Evolutionary conservation across 139 green algal species (phyloP).

Genomic region (Diplosphaera chodatii): DNA sequence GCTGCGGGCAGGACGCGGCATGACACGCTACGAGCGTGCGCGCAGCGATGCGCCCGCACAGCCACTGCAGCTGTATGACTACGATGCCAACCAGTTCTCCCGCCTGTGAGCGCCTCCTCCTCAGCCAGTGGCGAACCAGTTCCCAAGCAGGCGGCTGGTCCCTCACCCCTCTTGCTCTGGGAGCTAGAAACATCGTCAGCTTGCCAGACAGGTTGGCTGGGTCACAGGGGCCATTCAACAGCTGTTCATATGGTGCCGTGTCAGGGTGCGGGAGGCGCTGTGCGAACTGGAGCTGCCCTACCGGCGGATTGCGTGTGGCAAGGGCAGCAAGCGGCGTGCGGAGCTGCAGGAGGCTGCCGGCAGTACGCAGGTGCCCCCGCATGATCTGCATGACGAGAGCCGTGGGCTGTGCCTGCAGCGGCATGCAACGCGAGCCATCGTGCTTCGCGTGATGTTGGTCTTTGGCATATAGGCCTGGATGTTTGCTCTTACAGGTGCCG

Average conservation of each 20-base stretch:
- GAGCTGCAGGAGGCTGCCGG: neutral
- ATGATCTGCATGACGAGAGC: neutral
- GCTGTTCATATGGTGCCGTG: no score
- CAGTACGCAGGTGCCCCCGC: neutral
- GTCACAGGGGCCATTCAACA: no score
- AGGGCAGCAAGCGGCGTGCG: neutral
- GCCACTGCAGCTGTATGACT: slow-evolving; percentile 16
- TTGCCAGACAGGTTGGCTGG: no score
- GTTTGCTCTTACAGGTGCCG: neutral
- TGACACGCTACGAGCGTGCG: slow-evolving; percentile 10
- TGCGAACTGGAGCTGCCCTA: slow-evolving; percentile 72
- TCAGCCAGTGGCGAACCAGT: no score
- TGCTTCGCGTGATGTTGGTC: no score
- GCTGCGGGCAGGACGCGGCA: slow-evolving; percentile 9
- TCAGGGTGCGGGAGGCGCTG: slow-evolving; percentile 49
- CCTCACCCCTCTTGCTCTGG: no score
- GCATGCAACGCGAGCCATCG: neutral
- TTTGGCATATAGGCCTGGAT: no score
- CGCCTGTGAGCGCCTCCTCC: slow-evolving; percentile 15
- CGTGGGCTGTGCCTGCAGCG: neutral
- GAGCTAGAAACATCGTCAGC: no score
- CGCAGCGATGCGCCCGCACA: neutral
- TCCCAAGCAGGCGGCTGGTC: no score
- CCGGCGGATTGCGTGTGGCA: slow-evolving; percentile 21
- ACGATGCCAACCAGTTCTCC: slow-evolving; percentile 21